Percentiles rank a stretch among this genome's conserved stretches.
Conservation (phyloP, 108 stramenopile genomes). For the Cylindrotheca fusiformis region DNA sequence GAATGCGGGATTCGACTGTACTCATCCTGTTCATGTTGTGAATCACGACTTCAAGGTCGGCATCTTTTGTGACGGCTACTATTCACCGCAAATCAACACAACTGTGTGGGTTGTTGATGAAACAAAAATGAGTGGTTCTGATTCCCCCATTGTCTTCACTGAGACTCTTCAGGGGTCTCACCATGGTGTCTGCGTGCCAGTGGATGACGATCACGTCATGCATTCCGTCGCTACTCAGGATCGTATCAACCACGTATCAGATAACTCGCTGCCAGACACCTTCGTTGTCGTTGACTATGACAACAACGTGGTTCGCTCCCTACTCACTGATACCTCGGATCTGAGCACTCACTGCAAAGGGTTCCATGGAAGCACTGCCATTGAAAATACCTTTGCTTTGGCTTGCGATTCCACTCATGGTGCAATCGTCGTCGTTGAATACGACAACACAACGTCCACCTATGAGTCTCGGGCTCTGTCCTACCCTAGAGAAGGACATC, state of each 20-base stretch:
- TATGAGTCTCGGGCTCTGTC: slow-evolving; percentile 23
- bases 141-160: slow-evolving; percentile 11
- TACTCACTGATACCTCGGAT: slow-evolving; percentile 5
- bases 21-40: slow-evolving; percentile 17
- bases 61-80: slow-evolving; percentile 33
- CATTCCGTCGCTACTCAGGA: slow-evolving; percentile 22
- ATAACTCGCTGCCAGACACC: slow-evolving; percentile 20
- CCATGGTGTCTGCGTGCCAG: slow-evolving; percentile 29
- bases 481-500: slow-evolving; percentile 24
- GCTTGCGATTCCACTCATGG: slow-evolving; percentile 23
- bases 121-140: too few relatives aligned
- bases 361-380: slow-evolving; percentile 19
- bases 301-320: slow-evolving; percentile 9
- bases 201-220: slow-evolving; percentile 25
- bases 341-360: slow-evolving; percentile 16
- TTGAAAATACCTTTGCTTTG: slow-evolving; percentile 22
- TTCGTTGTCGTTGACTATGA: slow-evolving; percentile 28
- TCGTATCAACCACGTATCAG: slow-evolving; percentile 5
- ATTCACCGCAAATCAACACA: too few relatives aligned
- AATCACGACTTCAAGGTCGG: slow-evolving; percentile 15
- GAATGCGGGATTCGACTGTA: slow-evolving; percentile 19
- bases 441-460: slow-evolving; percentile 7
- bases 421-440: too few relatives aligned
- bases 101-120: too few relatives aligned
- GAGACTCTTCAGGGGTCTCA: slow-evolving; percentile 23